Evolutionary conservation across 1,284 basidiomycete genomes (phyloP), one percentile per base, ranked within the genome.

Genomic region (Volvariella volvacea): DNA sequence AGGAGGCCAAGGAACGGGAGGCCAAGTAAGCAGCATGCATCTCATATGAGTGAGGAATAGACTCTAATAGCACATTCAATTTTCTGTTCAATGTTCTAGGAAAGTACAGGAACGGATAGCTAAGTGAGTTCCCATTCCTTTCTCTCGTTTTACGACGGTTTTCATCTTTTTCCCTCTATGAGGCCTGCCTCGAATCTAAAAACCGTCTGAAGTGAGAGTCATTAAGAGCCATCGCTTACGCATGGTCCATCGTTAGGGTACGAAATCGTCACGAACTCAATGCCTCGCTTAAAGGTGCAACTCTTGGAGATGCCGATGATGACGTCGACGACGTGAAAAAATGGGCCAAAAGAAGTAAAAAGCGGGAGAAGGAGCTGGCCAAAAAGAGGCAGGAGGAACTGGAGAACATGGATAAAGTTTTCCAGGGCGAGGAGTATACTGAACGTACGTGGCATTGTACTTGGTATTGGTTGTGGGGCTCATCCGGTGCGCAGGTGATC

Each of bases 191-290:
- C 25, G 12, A 28, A 6, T n/a, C n/a, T n/a, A 6, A 28, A 28
- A 28, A 45, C 41, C 48, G 31, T 50, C 39, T 54, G 47, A 51
- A 51, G 48, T 50, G 50, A 47, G 47, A 47, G 41, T 48, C 52
- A 56, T 53, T 50, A 59, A 60, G 56, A 57, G 48, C 39, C 45
- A 55, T 61, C 71, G 67, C 78, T 81, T 67, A 82, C 67, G 51
- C 58, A 53, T 60, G 53, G 62, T 61, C 59, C 52, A 67, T 64
- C 55, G 61, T 54, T 61, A 92, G 88, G 79, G 83, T 89, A 66
- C 86, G 88, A 67, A 97, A 97, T 69, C 80, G 83, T 65, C 82
- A 83, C 58, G 93, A 96, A 64, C 83, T 96, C 58, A 83, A 89
- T 66, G 75, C 88, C 51, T 86, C 88, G 65, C 82, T 98, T 58